Evolutionary conservation across 805 yeast genomes (phyloP), one percentile per base, ranked within the genome.

Genomic region (Hanseniaspora meyeri): DNA sequence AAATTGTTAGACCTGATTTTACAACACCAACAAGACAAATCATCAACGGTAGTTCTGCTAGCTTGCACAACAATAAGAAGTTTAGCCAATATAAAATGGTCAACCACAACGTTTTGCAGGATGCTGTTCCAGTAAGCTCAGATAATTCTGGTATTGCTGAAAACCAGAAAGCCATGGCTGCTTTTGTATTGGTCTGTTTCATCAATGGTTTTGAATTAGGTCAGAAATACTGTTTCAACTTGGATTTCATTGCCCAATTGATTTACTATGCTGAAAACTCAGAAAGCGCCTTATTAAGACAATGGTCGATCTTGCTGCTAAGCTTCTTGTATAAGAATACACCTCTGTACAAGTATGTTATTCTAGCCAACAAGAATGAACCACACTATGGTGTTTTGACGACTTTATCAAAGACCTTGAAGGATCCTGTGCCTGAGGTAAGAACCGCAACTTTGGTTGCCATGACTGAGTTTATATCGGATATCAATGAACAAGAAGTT

Each of bases 111-210:
- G 43, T 53, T 11, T 42, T 20, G 10, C 49, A 17, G 43, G 53
- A 55, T 19, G 45, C 51, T 6, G 31, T 47, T 17, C 34, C 53
- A 11, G 61, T 60, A 51, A 61, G 57, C n/a, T 60, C 64, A 2
- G 68, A 62, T 32, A 39, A 19, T 11, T 57, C 47, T 14, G 67
- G 67, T 55, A 69, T 71, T 9, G 80, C 81, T 55, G 88, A 84
- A 62, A 95, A 88, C 62, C 96, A 91, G 65, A 83, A 88, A 66
- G 97, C 97, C 0, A 87, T 91, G 87, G 85, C 97, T 70, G 95
- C 95, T 0, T 87, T 93, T 65, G 88, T 93, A 17, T 71, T 91
- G 31, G 78, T 96, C 0, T 75, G 90, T 59, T 91, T 93, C 70
- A 85, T 89, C 43, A 78, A 86, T 59, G 95, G 86, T 50, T 87